Base-by-base conservation (phyloP, 371 early-diverging fungal genomes). In the Circinella minor region DNA sequence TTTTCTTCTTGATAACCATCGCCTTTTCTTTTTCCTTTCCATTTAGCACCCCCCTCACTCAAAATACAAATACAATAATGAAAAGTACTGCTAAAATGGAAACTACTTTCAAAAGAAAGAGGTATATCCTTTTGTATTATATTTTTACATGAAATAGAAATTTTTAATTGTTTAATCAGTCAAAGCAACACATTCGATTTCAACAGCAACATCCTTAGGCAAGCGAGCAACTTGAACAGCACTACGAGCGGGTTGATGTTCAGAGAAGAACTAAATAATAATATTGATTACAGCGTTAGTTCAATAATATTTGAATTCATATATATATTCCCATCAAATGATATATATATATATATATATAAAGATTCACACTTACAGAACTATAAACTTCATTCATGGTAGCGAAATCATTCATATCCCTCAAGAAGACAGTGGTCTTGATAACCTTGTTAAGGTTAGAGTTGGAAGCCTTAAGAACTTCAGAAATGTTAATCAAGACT, bases 391-490 rank as follows among this genome's bases (percentile, higher is more conserved):
- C 88, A 80, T 97, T 97, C 90, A 97, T 91, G 13, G 86, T 84
- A 10, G 75, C 88, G 81, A 95, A 97, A 77, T 96, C 93, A 75
- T 94, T 92, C 89, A 94, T 91, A 69, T 93, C 91, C 84, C 93
- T 92, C 63, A 97, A 81, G 81, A 94, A 97, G 47, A 96, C 96
- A 34, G 95, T 96, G 49, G 95, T 94, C 86, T 97, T 97, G 81
- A 95, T 89, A 13, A 95, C 92, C 61, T 92, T 84, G 60, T 91
- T 80, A 14, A 97, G 79, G 65, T 86, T 79, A 55, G 94, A 90
- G 49, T 90, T 89, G 49, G 95, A 83, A 3, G 88, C 95, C 72
- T 89, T 82, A 34, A 98, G 81, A 14, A 98, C 91, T 11, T 89
- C 90, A 65, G 78, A 71, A 61, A 97, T 72, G 83, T 96, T 98